phyloP scores from a whole-genome alignment of 257 asterid species.

The Primulina tabacum region DNA sequence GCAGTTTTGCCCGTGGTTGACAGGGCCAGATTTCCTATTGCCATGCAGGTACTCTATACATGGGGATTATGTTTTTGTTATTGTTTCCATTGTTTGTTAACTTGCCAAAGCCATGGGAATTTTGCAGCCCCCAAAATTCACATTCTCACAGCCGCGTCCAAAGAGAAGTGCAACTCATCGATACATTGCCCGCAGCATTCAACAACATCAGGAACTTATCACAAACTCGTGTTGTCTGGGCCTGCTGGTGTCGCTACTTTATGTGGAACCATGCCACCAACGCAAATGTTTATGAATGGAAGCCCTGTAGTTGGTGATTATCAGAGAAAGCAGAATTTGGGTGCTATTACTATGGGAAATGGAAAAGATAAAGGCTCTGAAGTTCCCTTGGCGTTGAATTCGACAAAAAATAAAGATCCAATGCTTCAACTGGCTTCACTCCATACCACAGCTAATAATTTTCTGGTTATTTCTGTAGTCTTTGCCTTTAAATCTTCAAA shows the following conservation, averaged over 20 bases:
- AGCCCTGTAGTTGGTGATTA: slow-evolving; percentile 26
- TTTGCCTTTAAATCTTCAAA: slow-evolving; percentile 13
- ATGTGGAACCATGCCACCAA: slow-evolving; percentile 26
- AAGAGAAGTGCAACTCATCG: slow-evolving; percentile 58
- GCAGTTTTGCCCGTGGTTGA: slow-evolving; percentile 34
- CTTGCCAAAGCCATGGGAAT: slow-evolving; percentile 5
- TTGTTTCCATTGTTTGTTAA: slow-evolving; percentile 14
- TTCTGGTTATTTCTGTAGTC: slow-evolving; percentile 34
- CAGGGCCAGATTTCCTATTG: slow-evolving; percentile 32
- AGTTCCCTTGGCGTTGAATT: slow-evolving; percentile 28
- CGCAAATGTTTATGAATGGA: slow-evolving; percentile 26
- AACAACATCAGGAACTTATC: slow-evolving; percentile 39
- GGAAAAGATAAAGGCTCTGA: slow-evolving; percentile 39
- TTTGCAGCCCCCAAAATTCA: slow-evolving; percentile 47
- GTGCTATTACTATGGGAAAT: slow-evolving; percentile 18
- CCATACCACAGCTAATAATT: slow-evolving; percentile 36
- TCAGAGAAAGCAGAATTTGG: slow-evolving; percentile 26
- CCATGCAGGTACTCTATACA: slow-evolving; percentile 34
- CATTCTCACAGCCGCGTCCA: slow-evolving; percentile 37
- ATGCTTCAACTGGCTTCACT: slow-evolving; percentile 38
- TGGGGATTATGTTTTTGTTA: not conserved
- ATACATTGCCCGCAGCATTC: slow-evolving; percentile 45
- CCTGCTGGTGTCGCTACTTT: slow-evolving; percentile 31
- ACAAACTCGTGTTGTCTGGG: slow-evolving; percentile 35
- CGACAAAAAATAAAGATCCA: slow-evolving; percentile 24